Base-by-base conservation (phyloP, 2,329 filamentous ascomycete species). In the Fusarium marasasianum region DNA sequence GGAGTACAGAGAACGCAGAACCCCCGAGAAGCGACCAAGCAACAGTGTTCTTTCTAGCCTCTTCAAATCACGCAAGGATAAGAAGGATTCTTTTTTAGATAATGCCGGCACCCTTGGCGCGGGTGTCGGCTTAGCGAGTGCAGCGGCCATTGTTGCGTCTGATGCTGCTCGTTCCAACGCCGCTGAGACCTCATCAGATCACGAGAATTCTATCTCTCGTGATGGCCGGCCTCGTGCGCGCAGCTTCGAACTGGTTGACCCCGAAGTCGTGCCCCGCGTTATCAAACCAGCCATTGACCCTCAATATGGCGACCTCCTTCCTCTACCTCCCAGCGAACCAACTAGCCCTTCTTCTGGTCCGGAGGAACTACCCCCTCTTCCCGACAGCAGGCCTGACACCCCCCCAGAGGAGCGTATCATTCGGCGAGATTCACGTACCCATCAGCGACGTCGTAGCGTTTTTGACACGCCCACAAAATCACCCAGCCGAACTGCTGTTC, bases 71-170 rank as follows among this genome's bases (percentile, higher is more conserved):
- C 83, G 83, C 73, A 83, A 82, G 56, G 82, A 84, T 64, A 80
- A 80, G 71, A 83, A 84, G 81, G 82, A 87, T 84, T 89, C 89
- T 91, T 91, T 92, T 91, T 91, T 91, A 91, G 90, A 83, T 91
- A 90, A 88, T 87, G 88, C 90, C 90, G 90, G 85, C 87, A 91
- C 87, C 87, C 86, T 88, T 89, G 90, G 90, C 90, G 88, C 87
- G 86, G 89, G 90, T 91, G 90, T 85, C 89, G 90, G 90, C 88
- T 80, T 88, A 82, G 86, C 85, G 84, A 86, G 86, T 82, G 85
- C 84, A 80, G 86, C 82, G 73, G 82, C 82, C 78, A 83, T 82
- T 67, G 74, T 83, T 74, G 79, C 82, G 78, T 81, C 82, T 77
- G 79, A 82, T 77, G 79, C 80, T 76, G 79, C 82, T 80, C 83